A percentile compares a stretch with the other conserved stretches of the same genome.
Conservation (phyloP, 495 filamentous ascomycete species). For the Lentithecium fluviatile region DNA sequence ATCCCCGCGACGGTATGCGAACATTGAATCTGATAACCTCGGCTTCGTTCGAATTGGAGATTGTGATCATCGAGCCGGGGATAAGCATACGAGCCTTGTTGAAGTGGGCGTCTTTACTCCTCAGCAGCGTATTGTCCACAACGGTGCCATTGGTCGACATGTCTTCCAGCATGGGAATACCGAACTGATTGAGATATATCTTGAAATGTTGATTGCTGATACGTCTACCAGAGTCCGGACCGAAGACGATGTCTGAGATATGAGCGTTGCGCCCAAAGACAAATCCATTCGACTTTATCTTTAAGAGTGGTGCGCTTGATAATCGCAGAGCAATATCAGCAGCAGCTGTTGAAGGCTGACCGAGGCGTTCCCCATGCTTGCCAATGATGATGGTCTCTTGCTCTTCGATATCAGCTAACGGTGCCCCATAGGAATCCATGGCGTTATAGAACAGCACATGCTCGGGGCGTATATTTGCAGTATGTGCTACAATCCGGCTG, state of each 20-base stretch:
- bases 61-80: slow-evolving; percentile 68
- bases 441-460: slow-evolving; percentile 53
- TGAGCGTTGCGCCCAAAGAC: slow-evolving; percentile 73
- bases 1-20: slow-evolving; percentile 72
- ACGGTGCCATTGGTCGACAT: slow-evolving; percentile 88
- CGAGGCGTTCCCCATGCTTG: not conserved
- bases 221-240: slow-evolving; percentile 55
- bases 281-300: slow-evolving; percentile 67
- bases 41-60: slow-evolving; percentile 53
- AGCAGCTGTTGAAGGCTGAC: slow-evolving; percentile 30
- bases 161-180: slow-evolving; percentile 86
- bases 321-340: slow-evolving; percentile 76
- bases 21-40: slow-evolving; percentile 71
- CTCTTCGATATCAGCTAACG: slow-evolving; percentile 50
- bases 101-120: slow-evolving; percentile 42
- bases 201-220: slow-evolving; percentile 91
- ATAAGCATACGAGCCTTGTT: slow-evolving; percentile 59
- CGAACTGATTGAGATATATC: slow-evolving; percentile 77
- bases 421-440: slow-evolving; percentile 26
- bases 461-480: slow-evolving; percentile 52
- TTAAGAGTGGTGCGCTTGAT: slow-evolving; percentile 59
- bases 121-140: slow-evolving; percentile 67
- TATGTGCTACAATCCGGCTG: slow-evolving; percentile 60
- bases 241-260: slow-evolving; percentile 69
- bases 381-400: slow-evolving; percentile 53